Base-by-base conservation (phyloP, 306 rosid species). In the barrel medic (Medicago truncatula) region DNA sequence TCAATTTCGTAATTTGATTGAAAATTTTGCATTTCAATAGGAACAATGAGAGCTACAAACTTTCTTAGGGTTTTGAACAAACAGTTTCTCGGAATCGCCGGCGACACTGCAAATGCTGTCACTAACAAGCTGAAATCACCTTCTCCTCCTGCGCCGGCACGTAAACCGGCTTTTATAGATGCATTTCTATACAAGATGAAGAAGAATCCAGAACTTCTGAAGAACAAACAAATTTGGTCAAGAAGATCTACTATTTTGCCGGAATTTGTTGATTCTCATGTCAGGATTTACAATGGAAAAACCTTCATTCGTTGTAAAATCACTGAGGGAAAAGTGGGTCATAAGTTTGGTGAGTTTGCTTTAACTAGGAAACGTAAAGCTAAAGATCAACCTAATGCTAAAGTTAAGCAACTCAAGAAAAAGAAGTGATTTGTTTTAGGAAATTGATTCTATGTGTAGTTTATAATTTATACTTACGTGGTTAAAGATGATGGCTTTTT, bases 331-430 rank as follows among this genome's bases (percentile, higher is more conserved):
- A 81, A 81, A 81, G 78, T 81, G 6, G 81, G 81, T 36, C 85
- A 81, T 49, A 81, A 81, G 40, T 81, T 81, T 10, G 85, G 85
- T 17, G 85, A 81, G 66, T 81, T 81, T 65, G 81, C 81, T 34
- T 78, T 81, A 16, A 81, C 85, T 14, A 81, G 81, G 71, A 81
- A 81, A 59, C 81, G 81, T 28, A 81, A 76, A 74, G 16, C 41
- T 18, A 71, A 25, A 65, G 85, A 76, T 17, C 85, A 81, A 54
- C 2, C 78, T 53, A 70, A 13, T 75, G 61, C 81, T 56, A 76
- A 81, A 65, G 62, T 81, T 49, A 81, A 81, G 67, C 82, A 61
- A 69, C 74, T 53, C 13, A 81, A 81, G 81, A 81, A 81, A 76
- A 81, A 81, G 43, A 81, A 76, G 85, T 81, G 85, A 81, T 76